These are phyloP conservation scores for Aquanectria penicillioides DNA, from an alignment of 2,329 filamentous ascomycete species.

Conservation along the genomic window DNA sequence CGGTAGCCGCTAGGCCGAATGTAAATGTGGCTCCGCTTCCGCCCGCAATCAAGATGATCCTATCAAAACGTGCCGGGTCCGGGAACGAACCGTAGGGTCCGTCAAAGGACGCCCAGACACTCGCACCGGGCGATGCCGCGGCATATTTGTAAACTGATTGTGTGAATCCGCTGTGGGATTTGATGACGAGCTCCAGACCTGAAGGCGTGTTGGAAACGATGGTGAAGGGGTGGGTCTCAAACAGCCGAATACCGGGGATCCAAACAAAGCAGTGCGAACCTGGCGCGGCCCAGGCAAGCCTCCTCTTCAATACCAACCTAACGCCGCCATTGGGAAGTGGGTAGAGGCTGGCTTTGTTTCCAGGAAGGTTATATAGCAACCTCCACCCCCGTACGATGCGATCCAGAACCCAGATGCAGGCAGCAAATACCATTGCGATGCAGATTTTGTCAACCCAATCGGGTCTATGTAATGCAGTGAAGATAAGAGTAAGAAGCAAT, in stretches of 20 bases:
- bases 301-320: constrained; percentile 58
- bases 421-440: constrained; percentile 51
- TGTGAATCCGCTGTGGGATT: constrained; percentile 63
- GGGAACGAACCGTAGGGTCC: constrained; percentile 65
- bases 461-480: constrained; percentile 56
- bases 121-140: constrained; percentile 51
- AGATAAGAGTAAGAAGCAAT: constrained; percentile 53
- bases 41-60: constrained; percentile 34
- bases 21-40: constrained; percentile 38
- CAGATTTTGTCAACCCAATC: constrained; percentile 48
- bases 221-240: constrained; percentile 67
- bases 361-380: constrained; percentile 2
- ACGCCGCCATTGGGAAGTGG: constrained; percentile 57
- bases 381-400: constrained; percentile 49
- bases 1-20: constrained; percentile 22
- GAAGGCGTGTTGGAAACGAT: constrained; percentile 55
- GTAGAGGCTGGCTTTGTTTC: constrained; percentile 47
- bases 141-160: constrained; percentile 59
- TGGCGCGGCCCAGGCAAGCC: constrained; percentile 43
- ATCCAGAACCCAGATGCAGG: constrained; percentile 54
- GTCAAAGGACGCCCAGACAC: constrained; percentile 59
- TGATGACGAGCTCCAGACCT: constrained; percentile 60
- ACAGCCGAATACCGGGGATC: constrained; percentile 60
- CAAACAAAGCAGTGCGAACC: constrained; percentile 62
- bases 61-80: constrained; percentile 47